A percentile compares a stretch with the other conserved stretches of the same genome.
Evolutionary conservation across 2,329 filamentous ascomycete genomes (phyloP).

Genomic region (Albifimbria verrucaria): DNA sequence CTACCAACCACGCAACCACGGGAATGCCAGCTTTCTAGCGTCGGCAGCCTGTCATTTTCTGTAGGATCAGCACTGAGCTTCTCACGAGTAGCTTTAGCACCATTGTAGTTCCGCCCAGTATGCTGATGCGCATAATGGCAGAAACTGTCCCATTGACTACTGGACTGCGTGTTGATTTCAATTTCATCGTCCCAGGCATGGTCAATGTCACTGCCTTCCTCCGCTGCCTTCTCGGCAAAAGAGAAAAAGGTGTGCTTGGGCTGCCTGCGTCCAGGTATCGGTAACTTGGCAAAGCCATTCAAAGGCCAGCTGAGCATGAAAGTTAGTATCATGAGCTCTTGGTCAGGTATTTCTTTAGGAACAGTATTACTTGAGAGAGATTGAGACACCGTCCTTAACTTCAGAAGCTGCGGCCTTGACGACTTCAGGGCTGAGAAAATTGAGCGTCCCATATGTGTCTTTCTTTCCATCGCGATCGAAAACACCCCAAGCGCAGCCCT

Average conservation of each 20-base stretch:
- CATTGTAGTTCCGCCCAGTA: slow-evolving; percentile 47
- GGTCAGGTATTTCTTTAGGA: not conserved
- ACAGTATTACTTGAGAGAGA: slow-evolving; percentile 52
- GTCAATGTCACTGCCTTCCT: slow-evolving; percentile 20
- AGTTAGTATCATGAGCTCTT: not conserved
- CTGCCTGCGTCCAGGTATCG: slow-evolving; percentile 29
- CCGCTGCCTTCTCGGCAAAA: slow-evolving; percentile 18
- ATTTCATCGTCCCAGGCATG: slow-evolving; percentile 46
- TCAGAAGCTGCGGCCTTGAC: slow-evolving; percentile 19
- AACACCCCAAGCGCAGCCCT: slow-evolving; percentile 50
- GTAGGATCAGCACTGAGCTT: slow-evolving; percentile 21
- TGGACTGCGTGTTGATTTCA: slow-evolving; percentile 52
- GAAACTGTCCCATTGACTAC: slow-evolving; percentile 55
- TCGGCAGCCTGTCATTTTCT: slow-evolving; percentile 30
- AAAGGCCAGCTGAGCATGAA: slow-evolving; percentile 34
- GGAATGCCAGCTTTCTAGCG: slow-evolving; percentile 48
- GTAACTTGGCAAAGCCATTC: slow-evolving; percentile 34
- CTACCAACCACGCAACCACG: slow-evolving; percentile 51
- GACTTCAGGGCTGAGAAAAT: slow-evolving; percentile 46
- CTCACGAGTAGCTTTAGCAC: slow-evolving; percentile 33
- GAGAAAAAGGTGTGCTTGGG: slow-evolving; percentile 33
- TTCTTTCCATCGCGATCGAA: slow-evolving; percentile 43
- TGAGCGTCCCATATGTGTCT: slow-evolving; percentile 49
- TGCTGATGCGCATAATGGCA: slow-evolving; percentile 43
- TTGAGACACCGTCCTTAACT: slow-evolving; percentile 37